These are phyloP conservation scores for Schwanniomyces sp. DNA, from an alignment of 805 yeast genomes.

Conservation along the genomic window DNA sequence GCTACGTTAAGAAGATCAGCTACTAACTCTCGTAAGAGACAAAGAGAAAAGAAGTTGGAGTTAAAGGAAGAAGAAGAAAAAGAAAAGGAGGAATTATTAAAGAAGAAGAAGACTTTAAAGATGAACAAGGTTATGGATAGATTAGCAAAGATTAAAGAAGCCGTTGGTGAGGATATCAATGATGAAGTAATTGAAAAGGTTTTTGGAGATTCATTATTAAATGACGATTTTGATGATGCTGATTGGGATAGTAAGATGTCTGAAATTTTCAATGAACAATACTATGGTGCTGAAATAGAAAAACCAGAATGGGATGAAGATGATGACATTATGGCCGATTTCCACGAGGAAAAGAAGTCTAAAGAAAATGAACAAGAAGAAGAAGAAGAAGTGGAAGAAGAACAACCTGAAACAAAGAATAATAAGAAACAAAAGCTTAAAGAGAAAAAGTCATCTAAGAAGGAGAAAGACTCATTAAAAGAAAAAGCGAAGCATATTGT, in stretches of 20 bases:
- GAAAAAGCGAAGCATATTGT: conserved; percentile 76
- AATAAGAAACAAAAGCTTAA: conserved; percentile 56
- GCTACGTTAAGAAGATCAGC: conserved; percentile 86
- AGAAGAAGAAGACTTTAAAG: conserved; percentile 73
- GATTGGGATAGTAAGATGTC: conserved; percentile 91
- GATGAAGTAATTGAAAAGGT: conserved; percentile 62
- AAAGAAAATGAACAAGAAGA: conserved; percentile 17
- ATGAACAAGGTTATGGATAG: conserved; percentile 76
- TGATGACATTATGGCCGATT: conserved; percentile 27
- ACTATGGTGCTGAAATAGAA: conserved; percentile 51
- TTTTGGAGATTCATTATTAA: conserved; percentile 73
- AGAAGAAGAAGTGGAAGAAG: conserved; percentile 12
- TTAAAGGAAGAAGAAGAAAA: conserved; percentile 50
- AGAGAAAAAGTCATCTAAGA: conserved; percentile 57
- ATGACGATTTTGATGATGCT: conserved; percentile 84
- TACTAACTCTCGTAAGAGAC: conserved; percentile 72
- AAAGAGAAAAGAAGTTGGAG: conserved; percentile 70
- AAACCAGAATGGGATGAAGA: conserved; percentile 42
- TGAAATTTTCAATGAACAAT: conserved; percentile 82
- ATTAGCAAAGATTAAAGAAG: conserved; percentile 60
- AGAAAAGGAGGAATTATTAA: conserved; percentile 59
- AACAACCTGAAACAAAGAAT: conserved; percentile 28
- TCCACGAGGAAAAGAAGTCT: conserved; percentile 19
- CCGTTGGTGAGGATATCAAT: conserved; percentile 62
- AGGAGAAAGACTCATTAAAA: conserved; percentile 59